phyloP scores from a whole-genome alignment of 768 basidiomycete genomes.

The Leccinum longicurvipes region DNA sequence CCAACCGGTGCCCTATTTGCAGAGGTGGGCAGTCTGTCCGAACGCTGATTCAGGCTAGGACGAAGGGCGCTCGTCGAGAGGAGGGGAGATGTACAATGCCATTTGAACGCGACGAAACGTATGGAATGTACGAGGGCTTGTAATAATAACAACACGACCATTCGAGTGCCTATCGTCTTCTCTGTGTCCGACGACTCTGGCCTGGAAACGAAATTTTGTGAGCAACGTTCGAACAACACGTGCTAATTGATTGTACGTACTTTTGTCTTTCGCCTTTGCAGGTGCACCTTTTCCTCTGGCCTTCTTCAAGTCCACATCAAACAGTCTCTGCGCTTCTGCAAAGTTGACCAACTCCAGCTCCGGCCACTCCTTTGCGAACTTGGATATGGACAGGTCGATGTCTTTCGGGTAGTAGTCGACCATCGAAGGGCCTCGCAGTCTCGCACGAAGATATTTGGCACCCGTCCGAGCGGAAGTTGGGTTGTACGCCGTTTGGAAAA shows the following conservation, averaged over 20 bases:
- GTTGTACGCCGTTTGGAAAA: slow-evolving; percentile 90
- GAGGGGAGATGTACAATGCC: too few relatives aligned
- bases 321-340: slow-evolving; percentile 62
- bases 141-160: too few relatives aligned
- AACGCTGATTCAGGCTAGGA: too few relatives aligned
- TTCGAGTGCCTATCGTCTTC: slow-evolving; percentile 37
- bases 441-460: slow-evolving; percentile 83
- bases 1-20: too few relatives aligned
- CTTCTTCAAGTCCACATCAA: slow-evolving; percentile 65
- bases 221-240: neutral
- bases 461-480: slow-evolving; percentile 79
- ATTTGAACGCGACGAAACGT: too few relatives aligned
- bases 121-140: neutral
- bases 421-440: slow-evolving; percentile 85
- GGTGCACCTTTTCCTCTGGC: slow-evolving; percentile 82
- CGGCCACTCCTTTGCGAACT: slow-evolving; percentile 49
- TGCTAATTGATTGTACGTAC: slow-evolving; percentile 41
- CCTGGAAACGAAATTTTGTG: slow-evolving; percentile 32
- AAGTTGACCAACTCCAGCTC: slow-evolving; percentile 60
- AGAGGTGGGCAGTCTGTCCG: too few relatives aligned
- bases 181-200: slow-evolving; percentile 50
- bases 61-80: too few relatives aligned
- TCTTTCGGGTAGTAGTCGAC: slow-evolving; percentile 72
- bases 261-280: slow-evolving; percentile 69
- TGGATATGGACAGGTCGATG: slow-evolving; percentile 54